A percentile compares a stretch with the other conserved stretches of the same genome.
phyloP scores from a whole-genome alignment of 345 rosid species.

The Populus nigra region DNA sequence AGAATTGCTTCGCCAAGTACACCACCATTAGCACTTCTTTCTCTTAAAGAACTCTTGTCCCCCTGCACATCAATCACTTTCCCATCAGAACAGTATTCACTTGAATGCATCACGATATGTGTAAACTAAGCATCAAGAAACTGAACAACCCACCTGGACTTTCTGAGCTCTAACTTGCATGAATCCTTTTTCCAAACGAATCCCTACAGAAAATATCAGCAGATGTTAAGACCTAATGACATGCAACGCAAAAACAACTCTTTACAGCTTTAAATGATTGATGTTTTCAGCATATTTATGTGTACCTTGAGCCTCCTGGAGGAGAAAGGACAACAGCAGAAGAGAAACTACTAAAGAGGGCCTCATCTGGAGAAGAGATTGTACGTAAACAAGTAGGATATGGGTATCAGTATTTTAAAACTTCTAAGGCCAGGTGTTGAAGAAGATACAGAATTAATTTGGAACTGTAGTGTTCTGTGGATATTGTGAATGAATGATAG shows the following conservation, averaged over 20 bases:
- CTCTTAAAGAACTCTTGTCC: not conserved
- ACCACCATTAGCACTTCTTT: not conserved
- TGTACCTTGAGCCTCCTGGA: conserved; percentile 13
- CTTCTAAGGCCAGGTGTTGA: not conserved
- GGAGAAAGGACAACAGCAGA: conserved; percentile 7
- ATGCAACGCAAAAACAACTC: not conserved
- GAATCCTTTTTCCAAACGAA: conserved; percentile 24
- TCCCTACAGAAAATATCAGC: not conserved
- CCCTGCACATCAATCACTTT: conserved; percentile 9
- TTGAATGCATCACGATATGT: no score
- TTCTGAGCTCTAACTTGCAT: conserved; percentile 15
- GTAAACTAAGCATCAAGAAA: not conserved
- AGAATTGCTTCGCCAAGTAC: not conserved
- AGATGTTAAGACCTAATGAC: not conserved
- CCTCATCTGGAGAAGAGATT: conserved; percentile 8
- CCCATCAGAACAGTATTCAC: not conserved
- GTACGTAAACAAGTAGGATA: not conserved
- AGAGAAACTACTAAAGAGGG: conserved; percentile 11
- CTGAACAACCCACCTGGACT: not conserved
- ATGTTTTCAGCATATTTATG: not conserved
- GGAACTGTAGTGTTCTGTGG: not conserved
- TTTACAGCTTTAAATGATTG: not conserved
- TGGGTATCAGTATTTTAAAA: no score
- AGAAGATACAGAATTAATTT: not conserved
- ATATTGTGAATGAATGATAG: not conserved